Base-by-base conservation (phyloP, 2,329 filamentous ascomycete species). In the Xenosphaeropsis pyriputrescens region DNA sequence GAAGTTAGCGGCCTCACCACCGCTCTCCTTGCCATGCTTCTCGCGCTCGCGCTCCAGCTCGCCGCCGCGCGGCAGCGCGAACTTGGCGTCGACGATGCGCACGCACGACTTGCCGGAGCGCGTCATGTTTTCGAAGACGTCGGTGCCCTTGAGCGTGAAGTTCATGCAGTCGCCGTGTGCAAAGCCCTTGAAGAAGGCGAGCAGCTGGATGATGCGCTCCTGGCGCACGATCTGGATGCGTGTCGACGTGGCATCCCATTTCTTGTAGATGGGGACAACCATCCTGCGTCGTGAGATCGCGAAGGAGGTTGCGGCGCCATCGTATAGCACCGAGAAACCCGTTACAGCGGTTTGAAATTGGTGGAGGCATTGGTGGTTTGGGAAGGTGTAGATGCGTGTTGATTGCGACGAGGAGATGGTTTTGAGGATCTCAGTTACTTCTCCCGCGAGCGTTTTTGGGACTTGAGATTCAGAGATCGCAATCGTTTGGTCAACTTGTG, bases 201-300 rank as follows among this genome's bases (percentile, higher is more conserved):
- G 62, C 19, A 95, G 63, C 55, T 93, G 85, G 16, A 82, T 59
- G 12, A 81, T 71, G 50, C 76, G 82, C 44, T 86, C 82, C 45
- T 80, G 78, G 46, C 75, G 68, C 29, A 94, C 75, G 29, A 94
- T 67, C 54, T 94, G 86, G 6, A 94, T 65, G 29, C 88, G 75
- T 7, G 84, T 84, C 29, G 69, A 70, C n/a, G 69, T 75, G 2
- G 86, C 83, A 53, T 93, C 85, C 84, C 85, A 93, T 57, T 91
- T 91, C 61, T 94, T 93, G 62, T 93, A 83, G 46, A 94, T 89
- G 0, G 85, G 85, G 13, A 93, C 85, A 11, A 94, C 84, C 79
- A 88, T 91, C 46, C 84, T 74, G 35, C 84, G 75, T 19, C 86
- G 76, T 2, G 86, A 78, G 46, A 94, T 93, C 41, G 80, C 77